Conservation (phyloP, 2,329 filamentous ascomycete genomes). For the Microthyrium microscopicum region DNA sequence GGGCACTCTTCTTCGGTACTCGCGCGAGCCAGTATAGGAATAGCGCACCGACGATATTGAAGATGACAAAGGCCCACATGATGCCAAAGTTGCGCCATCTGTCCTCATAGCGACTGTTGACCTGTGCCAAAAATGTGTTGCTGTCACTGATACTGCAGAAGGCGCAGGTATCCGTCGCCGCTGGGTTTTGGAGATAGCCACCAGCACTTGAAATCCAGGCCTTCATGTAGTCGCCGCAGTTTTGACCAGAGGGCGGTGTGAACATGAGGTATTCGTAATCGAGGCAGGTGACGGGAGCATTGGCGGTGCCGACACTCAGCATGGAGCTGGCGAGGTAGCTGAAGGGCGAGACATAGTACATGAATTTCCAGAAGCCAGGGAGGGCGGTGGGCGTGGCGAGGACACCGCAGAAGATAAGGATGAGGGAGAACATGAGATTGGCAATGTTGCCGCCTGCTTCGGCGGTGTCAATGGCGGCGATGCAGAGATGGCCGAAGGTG, state of each 20-base stretch:
- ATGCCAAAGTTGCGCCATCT: slow-evolving; percentile 40
- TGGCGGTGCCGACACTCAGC: slow-evolving; percentile 52
- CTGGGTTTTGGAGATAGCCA: slow-evolving; percentile 21
- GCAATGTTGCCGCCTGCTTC: slow-evolving; percentile 63
- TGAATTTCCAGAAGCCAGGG: slow-evolving; percentile 66
- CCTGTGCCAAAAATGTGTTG: slow-evolving; percentile 23
- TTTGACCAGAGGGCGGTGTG: slow-evolving; percentile 38
- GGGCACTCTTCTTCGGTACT: no score
- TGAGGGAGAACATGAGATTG: slow-evolving; percentile 56
- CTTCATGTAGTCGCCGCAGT: slow-evolving; percentile 40
- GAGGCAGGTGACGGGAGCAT: slow-evolving; percentile 48
- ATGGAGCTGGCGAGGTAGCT: slow-evolving; percentile 66
- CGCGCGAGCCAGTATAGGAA: slow-evolving; percentile 36
- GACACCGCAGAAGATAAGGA: slow-evolving; percentile 60
- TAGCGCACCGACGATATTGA: slow-evolving; percentile 33
- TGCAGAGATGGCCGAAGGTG: slow-evolving; percentile 65
- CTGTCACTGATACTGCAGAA: slow-evolving; percentile 27
- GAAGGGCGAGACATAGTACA: slow-evolving; percentile 69
- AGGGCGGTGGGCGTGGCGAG: slow-evolving; percentile 46
- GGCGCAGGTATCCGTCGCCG: slow-evolving; percentile 19
- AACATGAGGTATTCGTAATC: slow-evolving; percentile 54
- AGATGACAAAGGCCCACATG: slow-evolving; percentile 34
- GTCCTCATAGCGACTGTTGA: slow-evolving; percentile 27
- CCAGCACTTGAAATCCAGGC: slow-evolving; percentile 15
- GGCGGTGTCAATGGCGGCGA: slow-evolving; percentile 57